Evolutionary conservation across 768 basidiomycete species (phyloP), one percentile per base, ranked within the genome.

Genomic region (Lentinula aciculospora): DNA sequence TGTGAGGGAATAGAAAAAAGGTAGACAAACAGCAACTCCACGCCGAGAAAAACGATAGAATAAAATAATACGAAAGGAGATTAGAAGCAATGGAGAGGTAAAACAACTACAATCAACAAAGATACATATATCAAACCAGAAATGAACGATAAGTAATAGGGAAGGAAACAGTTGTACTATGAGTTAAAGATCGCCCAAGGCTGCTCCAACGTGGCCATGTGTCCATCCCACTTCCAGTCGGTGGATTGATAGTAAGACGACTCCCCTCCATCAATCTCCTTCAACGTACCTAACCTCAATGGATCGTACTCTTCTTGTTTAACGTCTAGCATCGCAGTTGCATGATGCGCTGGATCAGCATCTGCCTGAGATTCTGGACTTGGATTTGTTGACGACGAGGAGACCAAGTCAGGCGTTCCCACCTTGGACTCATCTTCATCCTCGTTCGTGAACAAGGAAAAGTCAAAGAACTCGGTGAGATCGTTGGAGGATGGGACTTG

Each of bases 281-380:
- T 81, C 74, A 81, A 83, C 53, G 79, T 68, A 46, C 83, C 82
- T 36, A 88, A 70, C 50, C 83, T 77, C 58, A 88, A 72, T 28
- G 76, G 72, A 64, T 88, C 82, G 10, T 71, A 67, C 21, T 86
- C 83, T 57, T 86, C 84, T 36, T 70, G 72, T 73, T 84, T 83
- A 36, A 69, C 70, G 63, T 83, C 82, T 55, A 76, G 77, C 32
- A 69, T 60, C 44, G 56, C 66, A 44, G 76, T 69, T 58, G 74
- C 67, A 61, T 75, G 74, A 53, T 81, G 78, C 55, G 72, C 67
- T 25, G 72, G 69, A 57, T 85, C 86, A 29, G 79, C 73, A 63
- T 88, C 88, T 8, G 85, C 81, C 34, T 79, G 82, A 13, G 88
- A 90, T 64, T 86, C 86, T 2, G 89, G 89, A 66, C 88, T 90